Base-by-base conservation (phyloP, 225 moss, liverwort and hornwort genomes). In the Anthoceros angustus region DNA sequence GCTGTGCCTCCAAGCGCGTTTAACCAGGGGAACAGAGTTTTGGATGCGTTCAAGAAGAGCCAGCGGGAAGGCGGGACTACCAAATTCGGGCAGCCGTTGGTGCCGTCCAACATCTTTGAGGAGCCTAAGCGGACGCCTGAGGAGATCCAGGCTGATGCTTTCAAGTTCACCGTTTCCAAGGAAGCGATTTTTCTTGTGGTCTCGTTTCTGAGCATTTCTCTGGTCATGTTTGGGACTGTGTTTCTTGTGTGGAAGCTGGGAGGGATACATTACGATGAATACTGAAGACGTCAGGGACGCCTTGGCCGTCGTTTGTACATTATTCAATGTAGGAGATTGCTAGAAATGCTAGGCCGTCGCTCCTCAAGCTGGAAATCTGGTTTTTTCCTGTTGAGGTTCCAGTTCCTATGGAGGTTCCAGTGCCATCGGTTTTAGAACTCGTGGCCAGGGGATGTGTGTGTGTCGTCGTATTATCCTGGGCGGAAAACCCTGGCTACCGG, bases 161-260 rank as follows among this genome's bases (percentile, higher is more conserved):
- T 92, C 80, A 71, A 80, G 71, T 98, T 98, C 48, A 80, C 64
- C 67, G 77, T 98, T 68, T 84, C 46, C 71, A 85, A 92, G 43
- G 84, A 86, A 55, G 92, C 87, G 40, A 38, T 98, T 8, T 65
- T 89, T 21, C 71, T 92, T 67, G 64, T 82, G 12, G 62, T 73
- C 49, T 98, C 98, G 10, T 98, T 98, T 78, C 39, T 83, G 72
- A 46, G 92, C 40, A 78, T 92, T 64, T 75, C 83, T 75, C 83
- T 67, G 41, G 24, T 98, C 10, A 98, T 98, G 98, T 71, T 89
- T 65, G 89, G 82, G 20, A 98, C 98, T 41, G 86, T 82, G 32
- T 86, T 86, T 74, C 0, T 98, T 14, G 98, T 98, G 14, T 98
- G 98, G 98, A 98, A 98, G 77, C 79, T 89, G 61, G 98, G 98